phyloP scores from a whole-genome alignment of 2,329 filamentous ascomycete genomes.

The Botrytis cinerea region DNA sequence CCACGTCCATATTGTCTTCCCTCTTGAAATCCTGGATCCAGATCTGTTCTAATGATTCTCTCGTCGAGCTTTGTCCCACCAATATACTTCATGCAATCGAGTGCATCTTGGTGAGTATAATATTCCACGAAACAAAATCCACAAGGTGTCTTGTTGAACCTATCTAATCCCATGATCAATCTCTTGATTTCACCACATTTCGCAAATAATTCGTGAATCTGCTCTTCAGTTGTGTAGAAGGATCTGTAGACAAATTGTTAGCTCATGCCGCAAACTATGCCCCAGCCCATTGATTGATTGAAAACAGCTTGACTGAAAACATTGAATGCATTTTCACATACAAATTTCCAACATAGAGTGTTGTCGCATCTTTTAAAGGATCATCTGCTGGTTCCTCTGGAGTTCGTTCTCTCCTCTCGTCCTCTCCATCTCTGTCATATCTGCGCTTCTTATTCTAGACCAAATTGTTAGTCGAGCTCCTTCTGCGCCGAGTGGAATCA shows the following conservation, averaged over 20 bases:
- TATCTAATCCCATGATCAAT: slow-evolving; percentile 94
- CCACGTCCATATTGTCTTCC: slow-evolving; percentile 94
- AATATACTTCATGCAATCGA: slow-evolving; percentile 98
- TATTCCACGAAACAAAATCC: slow-evolving; percentile 99
- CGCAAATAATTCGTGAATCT: slow-evolving; percentile 94
- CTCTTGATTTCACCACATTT: slow-evolving; percentile 99
- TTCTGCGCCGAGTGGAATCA: slow-evolving; percentile 26
- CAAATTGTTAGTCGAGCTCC: slow-evolving; percentile 36
- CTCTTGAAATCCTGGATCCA: slow-evolving; percentile 95
- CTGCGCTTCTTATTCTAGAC: slow-evolving; percentile 55
- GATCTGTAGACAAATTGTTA: slow-evolving; percentile 55
- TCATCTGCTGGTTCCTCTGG: slow-evolving; percentile 65
- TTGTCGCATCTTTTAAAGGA: slow-evolving; percentile 82
- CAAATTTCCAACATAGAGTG: slow-evolving; percentile 96
- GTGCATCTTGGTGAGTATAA: slow-evolving; percentile 93
- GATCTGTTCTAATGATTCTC: slow-evolving; percentile 90
- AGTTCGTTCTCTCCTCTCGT: slow-evolving; percentile 49
- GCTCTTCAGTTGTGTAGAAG: slow-evolving; percentile 98
- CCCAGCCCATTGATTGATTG: slow-evolving; percentile 1
- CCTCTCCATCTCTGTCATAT: slow-evolving; percentile 59
- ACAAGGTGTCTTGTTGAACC: slow-evolving; percentile 96
- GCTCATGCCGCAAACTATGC: slow-evolving; percentile 10
- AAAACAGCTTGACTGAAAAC: not conserved
- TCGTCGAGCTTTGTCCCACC: slow-evolving; percentile 98
- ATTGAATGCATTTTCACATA: slow-evolving; percentile 49